Evolutionary conservation across 345 rosid species (phyloP).

Genomic region (Bretschneidera sinensis): DNA sequence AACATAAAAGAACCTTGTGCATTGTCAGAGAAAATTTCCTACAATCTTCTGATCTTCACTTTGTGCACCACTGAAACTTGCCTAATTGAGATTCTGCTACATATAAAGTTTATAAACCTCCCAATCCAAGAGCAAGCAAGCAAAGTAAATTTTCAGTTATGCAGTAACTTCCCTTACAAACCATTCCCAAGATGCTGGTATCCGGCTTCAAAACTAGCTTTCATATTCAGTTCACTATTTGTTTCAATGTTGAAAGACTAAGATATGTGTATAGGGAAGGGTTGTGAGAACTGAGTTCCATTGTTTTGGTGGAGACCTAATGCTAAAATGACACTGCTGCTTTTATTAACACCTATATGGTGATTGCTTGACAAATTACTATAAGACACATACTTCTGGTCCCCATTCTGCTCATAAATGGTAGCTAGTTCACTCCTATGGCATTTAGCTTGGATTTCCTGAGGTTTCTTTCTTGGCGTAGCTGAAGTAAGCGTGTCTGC

Average conservation of each 20-base stretch:
- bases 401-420: neutral
- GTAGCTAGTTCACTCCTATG: conserved; percentile 7
- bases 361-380: no score
- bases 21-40: no score
- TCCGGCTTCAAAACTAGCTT: conserved; percentile 15
- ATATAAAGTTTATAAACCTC: no score
- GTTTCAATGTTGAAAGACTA: conserved; percentile 16
- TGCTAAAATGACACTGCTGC: conserved; percentile 24
- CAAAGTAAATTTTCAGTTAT: no score
- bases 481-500: neutral
- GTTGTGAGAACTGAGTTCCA: conserved; percentile 12
- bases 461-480: neutral
- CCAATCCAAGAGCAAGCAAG: no score
- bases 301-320: conserved; percentile 27
- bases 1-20: no score
- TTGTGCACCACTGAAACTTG: no score
- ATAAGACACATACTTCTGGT: conserved; percentile 5
- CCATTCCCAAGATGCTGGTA: conserved; percentile 19
- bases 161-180: conserved; percentile 3
- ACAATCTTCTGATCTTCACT: no score
- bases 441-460: conserved; percentile 18
- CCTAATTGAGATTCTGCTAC: no score
- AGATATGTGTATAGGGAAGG: conserved; percentile 9
- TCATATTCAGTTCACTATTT: conserved; percentile 9
- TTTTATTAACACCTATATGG: conserved; percentile 3